These are phyloP conservation scores for Actinomortierella ambigua DNA, from an alignment of 371 early-diverging fungal species.

Conservation along the genomic window DNA sequence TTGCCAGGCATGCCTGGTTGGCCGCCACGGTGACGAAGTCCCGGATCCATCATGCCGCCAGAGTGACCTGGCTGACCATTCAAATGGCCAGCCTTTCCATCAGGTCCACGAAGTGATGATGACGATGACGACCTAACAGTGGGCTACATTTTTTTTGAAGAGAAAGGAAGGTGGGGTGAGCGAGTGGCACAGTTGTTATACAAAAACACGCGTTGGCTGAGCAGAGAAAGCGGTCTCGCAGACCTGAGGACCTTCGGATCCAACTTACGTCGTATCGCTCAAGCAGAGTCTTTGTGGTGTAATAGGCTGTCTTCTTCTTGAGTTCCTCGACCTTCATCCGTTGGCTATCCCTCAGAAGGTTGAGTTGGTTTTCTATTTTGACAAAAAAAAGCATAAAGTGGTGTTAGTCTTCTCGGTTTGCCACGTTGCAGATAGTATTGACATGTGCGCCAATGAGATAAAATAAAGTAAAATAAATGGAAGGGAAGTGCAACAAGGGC, in stretches of 20 bases:
- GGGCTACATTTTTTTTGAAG: too few relatives aligned
- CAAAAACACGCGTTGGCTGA: too few relatives aligned
- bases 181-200: too few relatives aligned
- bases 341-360: conserved; percentile 40
- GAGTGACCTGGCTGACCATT: conserved; percentile 35
- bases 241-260: conserved; percentile 4
- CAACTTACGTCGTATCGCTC: conserved; percentile 80
- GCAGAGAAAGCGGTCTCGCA: too few relatives aligned
- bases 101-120: conserved; percentile 16
- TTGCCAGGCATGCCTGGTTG: too few relatives aligned
- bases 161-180: too few relatives aligned
- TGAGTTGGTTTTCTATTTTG: conserved; percentile 26
- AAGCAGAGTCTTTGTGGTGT: conserved; percentile 86
- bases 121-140: background rate
- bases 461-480: conserved; percentile 4
- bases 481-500: conserved; percentile 1
- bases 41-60: conserved; percentile 39
- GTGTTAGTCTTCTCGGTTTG: background rate
- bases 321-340: conserved; percentile 63
- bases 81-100: conserved; percentile 13
- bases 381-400: background rate
- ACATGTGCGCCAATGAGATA: too few relatives aligned
- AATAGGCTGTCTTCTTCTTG: conserved; percentile 71
- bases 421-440: background rate
- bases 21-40: conserved; percentile 41